Percentiles rank a stretch among this genome's conserved stretches.
phyloP scores from a whole-genome alignment of 768 basidiomycete species.

The Agaricus subrufescens region DNA sequence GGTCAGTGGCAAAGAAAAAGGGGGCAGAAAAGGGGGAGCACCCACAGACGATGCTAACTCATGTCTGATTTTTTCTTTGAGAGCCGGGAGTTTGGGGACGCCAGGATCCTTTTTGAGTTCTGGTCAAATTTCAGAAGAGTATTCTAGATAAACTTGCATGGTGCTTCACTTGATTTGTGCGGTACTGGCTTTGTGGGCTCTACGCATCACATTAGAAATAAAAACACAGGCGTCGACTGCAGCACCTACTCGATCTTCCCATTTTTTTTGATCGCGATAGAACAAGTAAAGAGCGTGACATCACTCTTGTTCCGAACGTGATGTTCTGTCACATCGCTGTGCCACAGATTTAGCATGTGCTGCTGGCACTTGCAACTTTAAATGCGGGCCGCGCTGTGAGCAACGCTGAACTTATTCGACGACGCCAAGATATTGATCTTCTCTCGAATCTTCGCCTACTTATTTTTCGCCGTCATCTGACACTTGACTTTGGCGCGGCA shows the following conservation, averaged over 20 bases:
- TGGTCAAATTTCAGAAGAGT: slow-evolving; percentile 21
- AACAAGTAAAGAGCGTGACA: not conserved
- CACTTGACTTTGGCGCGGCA: not conserved
- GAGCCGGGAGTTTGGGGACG: slow-evolving; percentile 73
- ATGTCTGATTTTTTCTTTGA: slow-evolving; percentile 54
- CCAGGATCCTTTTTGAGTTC: slow-evolving; percentile 90
- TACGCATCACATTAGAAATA: slow-evolving; percentile 16
- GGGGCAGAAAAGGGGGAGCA: slow-evolving; percentile 19
- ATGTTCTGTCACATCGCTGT: no score
- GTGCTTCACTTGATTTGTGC: slow-evolving; percentile 32
- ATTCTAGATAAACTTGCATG: not conserved
- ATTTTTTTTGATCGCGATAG: slow-evolving; percentile 22
- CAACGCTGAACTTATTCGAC: not conserved
- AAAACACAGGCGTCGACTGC: not conserved
- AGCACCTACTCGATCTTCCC: slow-evolving; percentile 37
- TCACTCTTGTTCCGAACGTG: no score
- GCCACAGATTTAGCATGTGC: no score
- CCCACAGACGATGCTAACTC: slow-evolving; percentile 35
- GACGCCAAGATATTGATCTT: not conserved
- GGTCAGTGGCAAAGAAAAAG: not conserved
- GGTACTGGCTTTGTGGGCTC: slow-evolving; percentile 36
- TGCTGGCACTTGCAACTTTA: no score
- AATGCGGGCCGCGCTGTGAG: no score
- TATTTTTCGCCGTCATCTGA: not conserved
- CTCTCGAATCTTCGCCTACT: no score